Evolutionary conservation across 208 protist genomes (phyloP).

Genomic region (Acanthamoeba triangularis): DNA sequence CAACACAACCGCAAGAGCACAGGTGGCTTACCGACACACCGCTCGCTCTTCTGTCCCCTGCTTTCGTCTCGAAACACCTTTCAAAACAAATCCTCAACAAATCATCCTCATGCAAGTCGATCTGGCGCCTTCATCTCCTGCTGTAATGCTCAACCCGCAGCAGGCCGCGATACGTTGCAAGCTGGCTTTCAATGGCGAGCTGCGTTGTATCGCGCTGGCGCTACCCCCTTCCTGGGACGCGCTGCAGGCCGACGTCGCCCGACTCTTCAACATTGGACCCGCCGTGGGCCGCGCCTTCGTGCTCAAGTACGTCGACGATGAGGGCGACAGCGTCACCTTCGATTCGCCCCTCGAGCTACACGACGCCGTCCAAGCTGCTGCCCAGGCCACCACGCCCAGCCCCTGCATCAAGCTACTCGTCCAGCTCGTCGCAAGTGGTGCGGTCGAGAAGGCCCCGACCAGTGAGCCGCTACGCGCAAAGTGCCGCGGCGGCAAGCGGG

Average conservation of each 20-base stretch:
- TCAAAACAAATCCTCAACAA: neutral
- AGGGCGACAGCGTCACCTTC: conserved; percentile 1
- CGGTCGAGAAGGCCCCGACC: neutral
- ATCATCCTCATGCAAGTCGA: neutral
- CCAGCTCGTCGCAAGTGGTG: neutral
- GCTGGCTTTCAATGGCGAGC: neutral
- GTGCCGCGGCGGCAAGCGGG: neutral
- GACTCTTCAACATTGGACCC: neutral
- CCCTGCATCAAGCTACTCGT: neutral
- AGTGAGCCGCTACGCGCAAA: neutral
- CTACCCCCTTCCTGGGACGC: neutral
- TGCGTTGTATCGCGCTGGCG: neutral
- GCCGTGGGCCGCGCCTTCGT: neutral
- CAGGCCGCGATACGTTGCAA: neutral
- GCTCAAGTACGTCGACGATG: neutral
- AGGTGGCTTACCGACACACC: conserved; percentile 11
- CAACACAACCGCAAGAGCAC: neutral
- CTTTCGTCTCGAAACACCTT: neutral
- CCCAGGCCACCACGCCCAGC: neutral
- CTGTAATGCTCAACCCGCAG: neutral
- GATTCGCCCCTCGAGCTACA: neutral
- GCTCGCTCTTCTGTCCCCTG: neutral
- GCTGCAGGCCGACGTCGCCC: neutral
- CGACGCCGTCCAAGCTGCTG: neutral
- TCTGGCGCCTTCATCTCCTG: neutral